Evolutionary conservation across 176 grass and related monocot species (phyloP).

Genomic region (Echinochloa phyllopogon): DNA sequence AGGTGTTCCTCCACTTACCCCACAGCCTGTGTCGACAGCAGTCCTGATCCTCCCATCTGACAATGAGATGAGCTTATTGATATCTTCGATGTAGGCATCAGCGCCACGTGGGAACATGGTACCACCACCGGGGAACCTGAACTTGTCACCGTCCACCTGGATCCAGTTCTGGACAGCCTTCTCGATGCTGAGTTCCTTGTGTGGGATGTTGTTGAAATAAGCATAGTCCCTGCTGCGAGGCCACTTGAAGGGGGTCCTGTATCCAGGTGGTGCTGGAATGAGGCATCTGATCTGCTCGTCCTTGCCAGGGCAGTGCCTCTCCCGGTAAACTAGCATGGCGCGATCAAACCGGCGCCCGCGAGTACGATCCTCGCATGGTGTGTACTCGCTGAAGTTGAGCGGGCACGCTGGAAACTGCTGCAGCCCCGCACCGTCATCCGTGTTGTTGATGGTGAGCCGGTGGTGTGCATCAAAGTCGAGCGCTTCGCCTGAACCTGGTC

Average conservation of each 20-base stretch:
- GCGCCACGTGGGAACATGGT: slow-evolving; percentile 87
- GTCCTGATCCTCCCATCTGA: slow-evolving; percentile 86
- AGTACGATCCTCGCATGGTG: slow-evolving; percentile 79
- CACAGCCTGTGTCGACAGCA: slow-evolving; percentile 85
- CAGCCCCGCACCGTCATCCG: not conserved
- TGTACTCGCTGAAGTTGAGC: slow-evolving; percentile 91
- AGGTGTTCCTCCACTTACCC: slow-evolving; percentile 55
- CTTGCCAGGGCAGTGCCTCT: slow-evolving; percentile 79
- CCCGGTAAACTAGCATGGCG: slow-evolving; percentile 80
- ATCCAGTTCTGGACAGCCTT: slow-evolving; percentile 99
- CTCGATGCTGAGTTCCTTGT: slow-evolving; percentile 98
- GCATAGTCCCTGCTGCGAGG: slow-evolving; percentile 82
- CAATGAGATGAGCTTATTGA: slow-evolving; percentile 72
- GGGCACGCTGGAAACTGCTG: slow-evolving; percentile 64
- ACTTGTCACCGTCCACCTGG: slow-evolving; percentile 78
- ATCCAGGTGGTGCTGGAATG: slow-evolving; percentile 76
- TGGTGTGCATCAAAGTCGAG: slow-evolving; percentile 90
- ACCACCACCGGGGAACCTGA: slow-evolving; percentile 91
- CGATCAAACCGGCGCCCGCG: slow-evolving; percentile 71
- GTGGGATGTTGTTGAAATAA: slow-evolving; percentile 94
- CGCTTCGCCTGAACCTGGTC: slow-evolving; percentile 7
- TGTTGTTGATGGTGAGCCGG: slow-evolving; percentile 54
- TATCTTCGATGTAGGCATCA: slow-evolving; percentile 89
- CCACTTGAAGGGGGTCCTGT: slow-evolving; percentile 83
- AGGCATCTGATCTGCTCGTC: slow-evolving; percentile 82